phyloP scores from a whole-genome alignment of 2,329 filamentous ascomycete species.

The Dothideomycetes sp. region DNA sequence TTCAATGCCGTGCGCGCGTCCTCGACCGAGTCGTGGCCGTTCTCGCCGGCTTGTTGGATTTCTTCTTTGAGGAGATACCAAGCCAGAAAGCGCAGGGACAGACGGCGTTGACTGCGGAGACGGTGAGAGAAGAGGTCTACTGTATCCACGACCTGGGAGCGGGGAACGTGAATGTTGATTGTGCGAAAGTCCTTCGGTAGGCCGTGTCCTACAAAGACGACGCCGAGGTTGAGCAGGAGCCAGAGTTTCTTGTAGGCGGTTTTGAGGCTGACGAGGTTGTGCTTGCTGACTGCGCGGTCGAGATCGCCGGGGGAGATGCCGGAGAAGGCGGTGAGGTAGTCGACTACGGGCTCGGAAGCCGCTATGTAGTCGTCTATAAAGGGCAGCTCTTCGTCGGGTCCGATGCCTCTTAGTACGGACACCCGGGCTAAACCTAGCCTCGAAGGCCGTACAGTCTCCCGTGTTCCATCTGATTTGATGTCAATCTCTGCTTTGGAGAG shows the following conservation, averaged over 20 bases:
- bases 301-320: slow-evolving; percentile 81
- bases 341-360: slow-evolving; percentile 81
- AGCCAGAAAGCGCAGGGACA: slow-evolving; percentile 82
- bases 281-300: slow-evolving; percentile 63
- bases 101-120: slow-evolving; percentile 61
- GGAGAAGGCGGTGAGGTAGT: slow-evolving; percentile 90
- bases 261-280: slow-evolving; percentile 80
- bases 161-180: slow-evolving; percentile 94
- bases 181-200: slow-evolving; percentile 93
- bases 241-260: slow-evolving; percentile 96
- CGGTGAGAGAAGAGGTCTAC: slow-evolving; percentile 83
- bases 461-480: slow-evolving; percentile 86
- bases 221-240: slow-evolving; percentile 89
- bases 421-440: slow-evolving; percentile 88
- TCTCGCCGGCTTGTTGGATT: slow-evolving; percentile 70
- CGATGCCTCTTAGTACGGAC: slow-evolving; percentile 74
- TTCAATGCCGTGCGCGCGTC: slow-evolving; percentile 85
- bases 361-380: slow-evolving; percentile 98
- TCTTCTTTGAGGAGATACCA: slow-evolving; percentile 87
- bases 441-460: slow-evolving; percentile 82
- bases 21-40: slow-evolving; percentile 78
- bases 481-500: slow-evolving; percentile 90
- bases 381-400: slow-evolving; percentile 65
- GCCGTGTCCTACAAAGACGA: slow-evolving; percentile 86
- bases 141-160: slow-evolving; percentile 84